These are phyloP conservation scores for Chlorophyllum brunneum DNA, from an alignment of 768 basidiomycete genomes.

Conservation along the genomic window DNA sequence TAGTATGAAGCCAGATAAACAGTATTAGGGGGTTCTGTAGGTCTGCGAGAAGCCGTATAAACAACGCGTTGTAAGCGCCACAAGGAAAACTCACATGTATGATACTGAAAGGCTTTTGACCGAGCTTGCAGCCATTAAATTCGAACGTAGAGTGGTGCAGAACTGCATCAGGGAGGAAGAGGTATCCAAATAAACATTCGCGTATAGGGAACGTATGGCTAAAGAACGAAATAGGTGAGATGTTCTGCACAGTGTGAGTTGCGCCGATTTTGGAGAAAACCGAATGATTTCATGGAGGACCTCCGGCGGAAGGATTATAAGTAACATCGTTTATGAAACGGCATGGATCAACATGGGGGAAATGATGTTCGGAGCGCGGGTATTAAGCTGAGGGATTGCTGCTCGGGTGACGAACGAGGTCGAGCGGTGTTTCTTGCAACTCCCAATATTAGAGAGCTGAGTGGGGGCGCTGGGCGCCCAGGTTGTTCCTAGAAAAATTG, in stretches of 20 bases:
- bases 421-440: too few species aligned
- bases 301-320: constrained; percentile 28
- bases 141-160: constrained; percentile 29
- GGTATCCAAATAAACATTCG: constrained; percentile 26
- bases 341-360: background rate
- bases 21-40: constrained; percentile 18
- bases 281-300: constrained; percentile 31
- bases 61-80: too few species aligned
- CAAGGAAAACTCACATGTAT: constrained; percentile 27
- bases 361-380: too few species aligned
- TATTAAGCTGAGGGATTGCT: background rate
- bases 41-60: background rate
- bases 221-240: constrained; percentile 30
- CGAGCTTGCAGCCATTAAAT: constrained; percentile 21
- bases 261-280: constrained; percentile 22
- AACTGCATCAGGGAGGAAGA: constrained; percentile 27
- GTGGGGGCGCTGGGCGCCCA: too few species aligned
- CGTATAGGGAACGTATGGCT: constrained; percentile 29
- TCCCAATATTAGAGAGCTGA: too few species aligned
- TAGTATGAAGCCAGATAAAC: constrained; percentile 28
- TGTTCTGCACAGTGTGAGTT: constrained; percentile 29
- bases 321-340: constrained; percentile 3
- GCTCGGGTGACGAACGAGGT: background rate
- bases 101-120: constrained; percentile 29
- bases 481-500: too few species aligned